These are phyloP conservation scores for Psilocybe tampanensis DNA, from an alignment of 768 basidiomycete species.

Conservation along the genomic window DNA sequence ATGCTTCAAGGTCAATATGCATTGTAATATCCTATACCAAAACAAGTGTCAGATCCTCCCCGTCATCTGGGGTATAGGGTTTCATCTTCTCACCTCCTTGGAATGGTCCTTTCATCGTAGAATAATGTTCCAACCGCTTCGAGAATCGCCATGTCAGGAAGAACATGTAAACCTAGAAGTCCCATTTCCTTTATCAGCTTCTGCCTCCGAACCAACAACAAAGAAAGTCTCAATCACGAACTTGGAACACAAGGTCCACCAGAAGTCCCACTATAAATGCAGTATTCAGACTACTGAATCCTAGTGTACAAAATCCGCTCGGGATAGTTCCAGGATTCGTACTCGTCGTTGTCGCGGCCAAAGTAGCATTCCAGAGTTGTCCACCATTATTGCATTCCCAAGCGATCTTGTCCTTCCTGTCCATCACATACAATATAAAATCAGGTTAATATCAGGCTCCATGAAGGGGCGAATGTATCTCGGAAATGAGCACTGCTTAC, in stretches of 20 bases:
- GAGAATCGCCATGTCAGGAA: slow-evolving; percentile 77
- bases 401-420: slow-evolving; percentile 64
- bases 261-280: slow-evolving; percentile 68
- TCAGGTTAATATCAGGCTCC: slow-evolving; percentile 17
- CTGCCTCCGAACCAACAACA: slow-evolving; percentile 19
- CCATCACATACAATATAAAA: slow-evolving; percentile 14
- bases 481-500: slow-evolving; percentile 36
- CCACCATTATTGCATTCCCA: slow-evolving; percentile 80
- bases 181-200: slow-evolving; percentile 23
- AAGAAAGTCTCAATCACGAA: slow-evolving; percentile 32
- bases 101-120: slow-evolving; percentile 62
- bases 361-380: slow-evolving; percentile 55
- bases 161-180: slow-evolving; percentile 68
- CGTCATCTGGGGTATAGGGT: slow-evolving; percentile 15
- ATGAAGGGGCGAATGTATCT: slow-evolving; percentile 4
- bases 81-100: slow-evolving; percentile 53
- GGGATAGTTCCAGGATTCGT: slow-evolving; percentile 47
- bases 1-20: slow-evolving; percentile 40
- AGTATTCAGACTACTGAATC: slow-evolving; percentile 60
- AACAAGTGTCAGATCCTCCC: slow-evolving; percentile 26
- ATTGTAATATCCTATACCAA: slow-evolving; percentile 52
- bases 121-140: slow-evolving; percentile 70
- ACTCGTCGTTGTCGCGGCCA: slow-evolving; percentile 36
- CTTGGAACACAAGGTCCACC: slow-evolving; percentile 71
- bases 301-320: slow-evolving; percentile 56